These are phyloP conservation scores for Chiua virens DNA, from an alignment of 768 basidiomycete species.

Conservation along the genomic window DNA sequence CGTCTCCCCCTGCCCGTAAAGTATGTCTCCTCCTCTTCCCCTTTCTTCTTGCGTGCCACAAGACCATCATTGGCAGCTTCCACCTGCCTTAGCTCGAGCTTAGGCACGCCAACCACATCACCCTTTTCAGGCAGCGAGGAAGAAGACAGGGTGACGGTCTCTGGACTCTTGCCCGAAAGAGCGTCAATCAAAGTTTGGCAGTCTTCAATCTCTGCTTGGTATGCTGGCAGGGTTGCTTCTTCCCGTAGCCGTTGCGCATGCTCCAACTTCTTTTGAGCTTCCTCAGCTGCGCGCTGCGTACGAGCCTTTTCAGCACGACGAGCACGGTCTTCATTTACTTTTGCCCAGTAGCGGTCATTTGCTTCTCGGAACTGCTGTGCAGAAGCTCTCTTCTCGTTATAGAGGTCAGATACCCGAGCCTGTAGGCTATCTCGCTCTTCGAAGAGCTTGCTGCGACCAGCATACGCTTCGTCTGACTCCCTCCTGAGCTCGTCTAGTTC, in stretches of 20 bases:
- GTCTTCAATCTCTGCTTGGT: conserved; percentile 91
- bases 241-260: conserved; percentile 80
- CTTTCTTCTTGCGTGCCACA: conserved; percentile 89
- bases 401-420: conserved; percentile 67
- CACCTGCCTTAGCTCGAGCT: conserved; percentile 84
- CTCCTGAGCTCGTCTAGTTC: conserved; percentile 88
- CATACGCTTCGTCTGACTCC: conserved; percentile 82
- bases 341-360: conserved; percentile 78
- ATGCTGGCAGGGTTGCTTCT: conserved; percentile 88
- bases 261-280: conserved; percentile 78
- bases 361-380: conserved; percentile 71
- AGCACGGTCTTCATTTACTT: conserved; percentile 87
- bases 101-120: conserved; percentile 64
- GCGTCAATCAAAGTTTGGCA: conserved; percentile 90
- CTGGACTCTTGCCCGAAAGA: conserved; percentile 67
- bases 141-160: conserved; percentile 44
- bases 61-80: conserved; percentile 66
- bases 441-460: conserved; percentile 76
- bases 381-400: conserved; percentile 74
- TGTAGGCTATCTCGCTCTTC: conserved; percentile 82
- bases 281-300: conserved; percentile 73
- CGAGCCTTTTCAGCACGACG: conserved; percentile 76
- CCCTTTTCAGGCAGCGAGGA: conserved; percentile 39
- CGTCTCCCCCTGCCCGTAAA: conserved; percentile 73
- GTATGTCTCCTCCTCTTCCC: conserved; percentile 77